These are phyloP conservation scores for Aspergillus niger DNA, from an alignment of 2,329 filamentous ascomycete species.

Conservation along the genomic window DNA sequence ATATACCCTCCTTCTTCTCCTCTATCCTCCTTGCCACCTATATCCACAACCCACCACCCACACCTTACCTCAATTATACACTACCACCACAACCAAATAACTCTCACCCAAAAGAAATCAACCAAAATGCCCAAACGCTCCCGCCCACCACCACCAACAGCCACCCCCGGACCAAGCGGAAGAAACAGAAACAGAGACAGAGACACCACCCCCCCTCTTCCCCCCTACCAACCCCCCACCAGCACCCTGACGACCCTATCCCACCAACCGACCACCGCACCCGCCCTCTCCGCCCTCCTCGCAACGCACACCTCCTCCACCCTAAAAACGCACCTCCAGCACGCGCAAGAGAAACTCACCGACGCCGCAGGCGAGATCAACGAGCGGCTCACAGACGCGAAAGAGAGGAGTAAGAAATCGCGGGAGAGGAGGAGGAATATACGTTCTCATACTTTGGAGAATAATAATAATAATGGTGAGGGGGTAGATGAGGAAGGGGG, in stretches of 20 bases:
- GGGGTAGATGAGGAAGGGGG: constrained; percentile 13
- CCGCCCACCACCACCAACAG: neutral
- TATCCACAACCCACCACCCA: neutral
- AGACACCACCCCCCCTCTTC: constrained; percentile 34
- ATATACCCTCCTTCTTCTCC: neutral
- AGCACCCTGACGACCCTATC: constrained; percentile 55
- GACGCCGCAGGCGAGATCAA: constrained; percentile 57
- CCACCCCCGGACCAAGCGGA: constrained; percentile 2
- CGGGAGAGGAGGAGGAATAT: constrained; percentile 34
- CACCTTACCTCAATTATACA: neutral
- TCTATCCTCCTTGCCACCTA: neutral
- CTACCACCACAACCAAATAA: neutral
- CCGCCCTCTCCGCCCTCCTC: constrained; percentile 49
- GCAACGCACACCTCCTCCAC: constrained; percentile 44
- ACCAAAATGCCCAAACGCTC: neutral
- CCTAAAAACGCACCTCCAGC: constrained; percentile 52
- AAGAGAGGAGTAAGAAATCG: constrained; percentile 39
- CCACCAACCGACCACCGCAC: constrained; percentile 51
- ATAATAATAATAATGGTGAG: constrained; percentile 8
- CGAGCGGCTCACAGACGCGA: constrained; percentile 51
- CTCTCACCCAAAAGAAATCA: neutral
- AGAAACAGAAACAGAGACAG: neutral
- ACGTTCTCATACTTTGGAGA: constrained; percentile 16
- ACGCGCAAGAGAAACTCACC: constrained; percentile 51
- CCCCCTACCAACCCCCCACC: constrained; percentile 56